A percentile compares a stretch with the other conserved stretches of the same genome.
phyloP scores from a whole-genome alignment of 2,329 filamentous ascomycete genomes.

The Aspergillus sp. region DNA sequence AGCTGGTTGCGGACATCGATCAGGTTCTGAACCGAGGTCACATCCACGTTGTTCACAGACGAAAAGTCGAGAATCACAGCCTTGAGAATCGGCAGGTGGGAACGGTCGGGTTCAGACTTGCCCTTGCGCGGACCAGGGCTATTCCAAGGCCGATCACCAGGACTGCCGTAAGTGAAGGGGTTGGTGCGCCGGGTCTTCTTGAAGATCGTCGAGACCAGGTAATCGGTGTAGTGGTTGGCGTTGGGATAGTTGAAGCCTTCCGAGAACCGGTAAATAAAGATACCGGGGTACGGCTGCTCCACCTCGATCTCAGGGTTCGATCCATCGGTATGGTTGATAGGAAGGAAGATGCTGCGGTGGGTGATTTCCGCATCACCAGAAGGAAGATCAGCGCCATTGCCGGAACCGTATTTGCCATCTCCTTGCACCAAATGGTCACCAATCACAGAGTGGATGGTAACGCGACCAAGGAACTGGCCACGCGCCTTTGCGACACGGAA shows the following conservation, averaged over 20 bases:
- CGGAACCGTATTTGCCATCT: slow-evolving; percentile 61
- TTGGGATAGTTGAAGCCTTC: slow-evolving; percentile 98
- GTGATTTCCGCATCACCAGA: slow-evolving; percentile 48
- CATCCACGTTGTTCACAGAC: slow-evolving; percentile 88
- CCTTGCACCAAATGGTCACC: slow-evolving; percentile 70
- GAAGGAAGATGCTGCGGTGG: slow-evolving; percentile 78
- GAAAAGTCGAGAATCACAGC: slow-evolving; percentile 94
- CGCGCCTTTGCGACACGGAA: slow-evolving; percentile 80
- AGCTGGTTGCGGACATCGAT: slow-evolving; percentile 95
- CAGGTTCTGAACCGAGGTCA: slow-evolving; percentile 86
- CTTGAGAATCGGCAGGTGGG: slow-evolving; percentile 67
- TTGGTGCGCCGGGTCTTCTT: slow-evolving; percentile 74
- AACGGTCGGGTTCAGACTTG: slow-evolving; percentile 49
- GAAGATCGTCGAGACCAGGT: slow-evolving; percentile 68
- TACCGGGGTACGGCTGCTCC: slow-evolving; percentile 80
- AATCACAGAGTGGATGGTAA: slow-evolving; percentile 80
- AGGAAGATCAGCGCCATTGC: slow-evolving; percentile 30
- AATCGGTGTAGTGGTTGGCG: slow-evolving; percentile 82
- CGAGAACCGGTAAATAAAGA: slow-evolving; percentile 93
- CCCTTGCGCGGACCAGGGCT: slow-evolving; percentile 73
- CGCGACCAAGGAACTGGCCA: slow-evolving; percentile 79
- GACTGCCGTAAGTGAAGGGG: slow-evolving; percentile 60
- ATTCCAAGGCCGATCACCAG: slow-evolving; percentile 89
- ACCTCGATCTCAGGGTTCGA: slow-evolving; percentile 81
- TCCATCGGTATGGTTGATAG: slow-evolving; percentile 82